Evolutionary conservation across 1,139 yeast genomes (phyloP).

Genomic region (Candida sojae): DNA sequence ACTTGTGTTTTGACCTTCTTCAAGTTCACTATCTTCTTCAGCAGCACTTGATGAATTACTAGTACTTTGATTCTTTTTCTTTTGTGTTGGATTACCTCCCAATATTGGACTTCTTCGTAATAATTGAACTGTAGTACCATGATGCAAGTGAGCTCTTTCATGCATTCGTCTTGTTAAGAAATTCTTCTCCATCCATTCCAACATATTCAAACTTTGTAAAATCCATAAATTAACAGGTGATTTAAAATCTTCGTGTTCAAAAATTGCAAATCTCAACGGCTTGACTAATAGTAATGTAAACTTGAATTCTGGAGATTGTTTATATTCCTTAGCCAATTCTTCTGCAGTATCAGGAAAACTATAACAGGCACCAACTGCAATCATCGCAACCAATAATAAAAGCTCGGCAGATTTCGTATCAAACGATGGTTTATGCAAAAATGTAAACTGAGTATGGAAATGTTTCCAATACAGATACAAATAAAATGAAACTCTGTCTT

Average conservation of each 20-base stretch:
- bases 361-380: slow-evolving; percentile 55
- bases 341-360: slow-evolving; percentile 17
- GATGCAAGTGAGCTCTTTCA: slow-evolving; percentile 76
- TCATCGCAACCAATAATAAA: slow-evolving; percentile 55
- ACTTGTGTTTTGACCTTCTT: slow-evolving; percentile 14
- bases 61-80: slow-evolving; percentile 18
- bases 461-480: slow-evolving; percentile 52
- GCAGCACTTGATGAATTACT: slow-evolving; percentile 29
- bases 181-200: slow-evolving; percentile 71
- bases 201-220: slow-evolving; percentile 59
- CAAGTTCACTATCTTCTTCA: slow-evolving; percentile 24
- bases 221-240: slow-evolving; percentile 68
- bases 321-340: slow-evolving; percentile 10
- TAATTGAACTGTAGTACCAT: slow-evolving; percentile 74
- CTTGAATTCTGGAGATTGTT: slow-evolving; percentile 27
- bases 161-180: slow-evolving; percentile 60
- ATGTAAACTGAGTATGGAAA: slow-evolving; percentile 63
- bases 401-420: slow-evolving; percentile 54
- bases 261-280: slow-evolving; percentile 64
- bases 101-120: slow-evolving; percentile 72
- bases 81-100: slow-evolving; percentile 60
- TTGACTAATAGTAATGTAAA: slow-evolving; percentile 48
- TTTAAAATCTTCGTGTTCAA: slow-evolving; percentile 58
- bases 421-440: slow-evolving; percentile 66
- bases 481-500: slow-evolving; percentile 30